Base-by-base conservation (phyloP, 768 basidiomycete genomes). In the Lentinula sp. region DNA sequence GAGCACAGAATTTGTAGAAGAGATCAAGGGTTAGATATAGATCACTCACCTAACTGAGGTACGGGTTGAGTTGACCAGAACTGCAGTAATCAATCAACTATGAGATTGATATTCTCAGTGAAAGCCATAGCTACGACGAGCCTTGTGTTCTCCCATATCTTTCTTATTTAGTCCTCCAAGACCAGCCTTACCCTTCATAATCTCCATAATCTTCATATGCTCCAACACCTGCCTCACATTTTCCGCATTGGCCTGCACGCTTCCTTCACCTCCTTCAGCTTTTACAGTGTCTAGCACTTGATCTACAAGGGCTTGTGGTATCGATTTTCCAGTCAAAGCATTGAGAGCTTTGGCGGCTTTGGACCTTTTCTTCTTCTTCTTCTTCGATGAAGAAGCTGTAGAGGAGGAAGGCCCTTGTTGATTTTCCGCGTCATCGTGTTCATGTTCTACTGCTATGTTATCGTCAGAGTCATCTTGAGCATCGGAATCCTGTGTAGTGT, bases 51-150 rank as follows among this genome's bases (percentile, higher is more conserved):
- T 59, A 85, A 74, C 69, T 95, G 93, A n/a, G 93, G 91, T 6
- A 99, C 97, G 3, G 97, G 97, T 72, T 99, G 97, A 6, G 96
- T 98, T 37, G 79, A 85, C 97, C 97, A 98, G 75, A 99, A 99
- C 95, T 93, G 67, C 23, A 62, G 50, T 28, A 28, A 43, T 41
- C 39, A 28, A 43, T 41, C 39, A n/a, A 43, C 20, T 1, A 42
- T 20, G 18, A 65, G 23, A 36, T 56, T 50, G 42, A 53, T 45
- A 48, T 56, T 61, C 36, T 23, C 6, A 39, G 37, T n/a, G 16
- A 50, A 10, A 1, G n/a, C 6, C 15, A 48, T 12, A 20, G 13
- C 9, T 23, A 32, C n/a, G 18, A 39, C 49, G 9, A 42, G 41
- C 95, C 80, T 95, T 96, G 70, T 97, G 93, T 70, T 90, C 88